Evolutionary conservation across 805 yeast species (phyloP), one percentile per base, ranked within the genome.

Genomic region (Pichia scutulata): DNA sequence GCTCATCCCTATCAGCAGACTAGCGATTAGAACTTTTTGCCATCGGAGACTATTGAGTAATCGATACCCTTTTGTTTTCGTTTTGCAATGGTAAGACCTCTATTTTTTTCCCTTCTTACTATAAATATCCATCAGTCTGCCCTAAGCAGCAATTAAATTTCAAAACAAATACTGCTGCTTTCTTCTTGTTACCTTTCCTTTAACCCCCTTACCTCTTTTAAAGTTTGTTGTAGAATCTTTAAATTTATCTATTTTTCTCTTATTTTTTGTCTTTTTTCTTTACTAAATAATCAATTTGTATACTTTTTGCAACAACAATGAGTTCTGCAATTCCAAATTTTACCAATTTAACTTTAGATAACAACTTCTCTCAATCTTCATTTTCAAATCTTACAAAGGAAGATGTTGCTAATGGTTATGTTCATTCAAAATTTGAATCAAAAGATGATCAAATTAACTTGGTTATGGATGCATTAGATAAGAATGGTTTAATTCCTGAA

Each of bases 401-500:
- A 10, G 72, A 68, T 14, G 48, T 68, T 47, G 55, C 61, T 25
- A 54, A 61, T 21, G 97, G 89, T 55, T 92, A 89, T 73, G 80
- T 81, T 55, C 78, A 85, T 47, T 73, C 81, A 48, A 84, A 86
- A 6, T 92, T 89, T 63, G 77, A 81, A 23, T 96, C 90, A 36
- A 89, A 86, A 65, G 85, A 82, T 62, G 75, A 78, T 44, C 98
- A 93, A 67, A 78, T 83, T 66, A 89, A 82, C 57, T 75, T 75
- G 54, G 97, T 92, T 42, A 78, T 89, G 68, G 95, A 89, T 63
- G 74, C 81, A 40, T 71, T 92, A 50, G 96, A 89, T 64, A 74
- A 77, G 48, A 80, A 84, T 33, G 98, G 97, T 0, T 87, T 92
- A 63, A 86, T 92, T 53, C 99, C 98, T 10, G 95, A 86, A 59